Conservation (phyloP, 768 basidiomycete genomes). For the Pluteus cervinus region DNA sequence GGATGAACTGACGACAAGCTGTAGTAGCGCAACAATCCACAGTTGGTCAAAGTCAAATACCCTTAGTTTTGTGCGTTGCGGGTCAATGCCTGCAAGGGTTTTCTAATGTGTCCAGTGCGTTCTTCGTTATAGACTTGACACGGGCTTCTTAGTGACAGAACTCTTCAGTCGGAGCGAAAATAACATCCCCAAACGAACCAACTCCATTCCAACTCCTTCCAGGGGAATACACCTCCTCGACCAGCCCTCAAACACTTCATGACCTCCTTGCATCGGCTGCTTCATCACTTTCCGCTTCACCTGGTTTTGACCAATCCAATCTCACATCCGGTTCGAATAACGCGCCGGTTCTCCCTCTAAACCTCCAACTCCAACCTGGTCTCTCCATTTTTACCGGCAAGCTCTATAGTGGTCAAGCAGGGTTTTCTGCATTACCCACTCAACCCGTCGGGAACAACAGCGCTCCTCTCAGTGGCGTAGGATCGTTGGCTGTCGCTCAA, state of each 20-base stretch:
- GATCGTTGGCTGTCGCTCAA: slow-evolving; percentile 60
- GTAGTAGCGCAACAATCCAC: too few relatives aligned
- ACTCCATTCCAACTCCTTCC: slow-evolving; percentile 62
- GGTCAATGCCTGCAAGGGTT: slow-evolving; percentile 82
- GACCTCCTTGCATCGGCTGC: slow-evolving; percentile 60
- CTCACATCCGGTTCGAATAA: slow-evolving; percentile 26
- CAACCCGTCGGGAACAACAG: slow-evolving; percentile 40
- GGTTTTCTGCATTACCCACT: slow-evolving; percentile 53
- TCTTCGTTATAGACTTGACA: background rate
- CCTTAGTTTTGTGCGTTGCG: too few relatives aligned
- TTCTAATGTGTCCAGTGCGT: slow-evolving; percentile 63
- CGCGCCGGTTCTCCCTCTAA: slow-evolving; percentile 42
- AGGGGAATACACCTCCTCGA: slow-evolving; percentile 66
- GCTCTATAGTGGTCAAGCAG: slow-evolving; percentile 59
- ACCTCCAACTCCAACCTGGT: slow-evolving; percentile 60
- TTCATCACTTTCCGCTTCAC: slow-evolving; percentile 49
- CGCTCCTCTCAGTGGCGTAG: slow-evolving; percentile 43
- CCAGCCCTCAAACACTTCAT: slow-evolving; percentile 68
- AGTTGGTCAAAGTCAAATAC: too few relatives aligned
- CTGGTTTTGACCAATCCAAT: slow-evolving; percentile 59
- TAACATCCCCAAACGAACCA: slow-evolving; percentile 50
- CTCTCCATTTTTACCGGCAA: slow-evolving; percentile 54
- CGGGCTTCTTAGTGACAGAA: slow-evolving; percentile 9
- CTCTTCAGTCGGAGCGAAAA: slow-evolving; percentile 57
- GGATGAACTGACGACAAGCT: too few relatives aligned